Conservation (phyloP, 2,329 filamentous ascomycete genomes). For the Calonectria pauciramosa region DNA sequence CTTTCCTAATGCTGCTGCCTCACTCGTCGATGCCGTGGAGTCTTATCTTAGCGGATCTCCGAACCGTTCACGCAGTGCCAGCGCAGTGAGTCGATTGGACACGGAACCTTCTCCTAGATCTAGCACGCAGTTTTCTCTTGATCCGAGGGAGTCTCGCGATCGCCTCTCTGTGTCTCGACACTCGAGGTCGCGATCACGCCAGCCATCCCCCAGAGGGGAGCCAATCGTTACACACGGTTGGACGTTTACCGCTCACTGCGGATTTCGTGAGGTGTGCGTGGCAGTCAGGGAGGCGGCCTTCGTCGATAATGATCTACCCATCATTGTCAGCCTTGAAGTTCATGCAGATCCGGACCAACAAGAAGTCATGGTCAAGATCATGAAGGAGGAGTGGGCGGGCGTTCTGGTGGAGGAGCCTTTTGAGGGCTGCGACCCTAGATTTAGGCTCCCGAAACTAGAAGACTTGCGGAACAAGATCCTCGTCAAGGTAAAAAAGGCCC, state of each 20-base stretch:
- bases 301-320: slow-evolving; percentile 78
- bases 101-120: slow-evolving; percentile 49
- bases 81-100: slow-evolving; percentile 51
- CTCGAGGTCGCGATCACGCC: slow-evolving; percentile 41
- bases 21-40: slow-evolving; percentile 54
- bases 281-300: slow-evolving; percentile 87
- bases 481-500: slow-evolving; percentile 80
- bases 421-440: slow-evolving; percentile 64
- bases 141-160: slow-evolving; percentile 52
- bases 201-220: slow-evolving; percentile 65
- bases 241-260: slow-evolving; percentile 87
- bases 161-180: slow-evolving; percentile 48
- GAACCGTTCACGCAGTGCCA: slow-evolving; percentile 56
- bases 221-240: slow-evolving; percentile 87
- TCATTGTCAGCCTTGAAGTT: slow-evolving; percentile 94
- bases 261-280: slow-evolving; percentile 88
- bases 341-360: slow-evolving; percentile 88
- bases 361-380: slow-evolving; percentile 92
- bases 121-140: slow-evolving; percentile 45
- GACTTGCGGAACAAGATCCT: slow-evolving; percentile 85
- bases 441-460: slow-evolving; percentile 76
- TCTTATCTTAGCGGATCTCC: slow-evolving; percentile 49
- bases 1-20: slow-evolving; percentile 60
- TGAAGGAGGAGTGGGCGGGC: slow-evolving; percentile 88
- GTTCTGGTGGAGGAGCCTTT: slow-evolving; percentile 75